Conservation (phyloP, 1,284 basidiomycete species). For the Boletus smithii region DNA sequence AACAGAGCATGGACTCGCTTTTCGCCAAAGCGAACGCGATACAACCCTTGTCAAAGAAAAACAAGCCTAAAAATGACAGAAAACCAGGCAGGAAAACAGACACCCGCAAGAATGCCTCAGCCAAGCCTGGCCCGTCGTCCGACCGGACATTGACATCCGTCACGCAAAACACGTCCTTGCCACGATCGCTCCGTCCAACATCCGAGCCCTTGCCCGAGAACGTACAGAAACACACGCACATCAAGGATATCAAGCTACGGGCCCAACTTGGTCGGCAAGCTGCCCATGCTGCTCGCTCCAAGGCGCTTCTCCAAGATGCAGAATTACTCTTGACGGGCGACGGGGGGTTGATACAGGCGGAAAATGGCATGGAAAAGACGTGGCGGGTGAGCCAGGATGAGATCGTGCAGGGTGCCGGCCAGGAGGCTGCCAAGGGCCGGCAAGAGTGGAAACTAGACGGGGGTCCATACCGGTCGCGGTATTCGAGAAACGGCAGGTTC, state of each 20-base stretch:
- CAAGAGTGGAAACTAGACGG: constrained; percentile 83
- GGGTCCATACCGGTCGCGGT: constrained; percentile 82
- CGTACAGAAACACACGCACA: constrained; percentile 52
- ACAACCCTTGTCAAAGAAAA: constrained; percentile 44
- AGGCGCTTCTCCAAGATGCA: constrained; percentile 60
- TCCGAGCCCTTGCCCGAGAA: constrained; percentile 43
- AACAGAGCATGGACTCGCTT: constrained; percentile 62
- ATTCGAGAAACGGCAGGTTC: constrained; percentile 88
- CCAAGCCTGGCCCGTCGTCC: constrained; percentile 22
- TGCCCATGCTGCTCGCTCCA: constrained; percentile 52
- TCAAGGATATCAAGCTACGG: constrained; percentile 74
- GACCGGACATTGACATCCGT: constrained; percentile 64
- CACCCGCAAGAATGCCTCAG: not conserved
- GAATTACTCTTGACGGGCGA: constrained; percentile 63
- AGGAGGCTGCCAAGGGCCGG: constrained; percentile 70
- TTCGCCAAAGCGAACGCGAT: constrained; percentile 68
- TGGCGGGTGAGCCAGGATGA: constrained; percentile 87
- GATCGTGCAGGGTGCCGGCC: constrained; percentile 67
- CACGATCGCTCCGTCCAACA: constrained; percentile 55
- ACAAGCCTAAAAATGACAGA: constrained; percentile 24
- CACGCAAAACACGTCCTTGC: constrained; percentile 50
- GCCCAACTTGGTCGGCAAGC: constrained; percentile 63
- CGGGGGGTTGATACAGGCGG: constrained; percentile 67
- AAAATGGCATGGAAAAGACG: constrained; percentile 81
- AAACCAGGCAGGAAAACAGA: constrained; percentile 22